Evolutionary conservation across 257 asterid genomes (phyloP), one percentile per base, ranked within the genome.

Genomic region (Solanum clarkiae): DNA sequence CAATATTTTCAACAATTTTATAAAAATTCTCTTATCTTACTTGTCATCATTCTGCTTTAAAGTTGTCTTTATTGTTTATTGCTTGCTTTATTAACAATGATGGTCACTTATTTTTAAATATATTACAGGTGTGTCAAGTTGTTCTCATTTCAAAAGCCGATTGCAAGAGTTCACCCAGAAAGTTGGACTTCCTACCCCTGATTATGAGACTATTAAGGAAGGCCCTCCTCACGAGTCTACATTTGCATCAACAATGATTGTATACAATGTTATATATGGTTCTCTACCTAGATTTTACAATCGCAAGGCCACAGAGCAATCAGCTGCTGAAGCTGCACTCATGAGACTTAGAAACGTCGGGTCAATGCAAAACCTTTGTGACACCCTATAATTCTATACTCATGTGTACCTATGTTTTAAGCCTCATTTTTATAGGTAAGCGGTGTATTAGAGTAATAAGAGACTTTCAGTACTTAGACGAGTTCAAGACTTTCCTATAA

Each of bases 311-410:
- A 97, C 99, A 1, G 98, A 96, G 88, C 99, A 96, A 86, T 96
- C 99, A n/a, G 98, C 99, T 84, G 99, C 99, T 63, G 99, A 96
- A 92, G 97, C 94, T 77, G 99, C 99, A 86, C 97, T 96, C 40
- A 20, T 91, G 84, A 91, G 92, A 86, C 92, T 96, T n/a, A 86
- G 89, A 71, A 89, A 87, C 54, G 87, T 92, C 10, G 89, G 65
- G 40, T 91, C 89, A 66, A 77, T 51, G 86, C 84, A 26, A 26
- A 26, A 26, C 26, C 26, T 26, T 26, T 26, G 26, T 26, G 26
- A 26, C 1, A 26, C 26, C 26, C 26, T 1, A 26, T 26, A 1
- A 26, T 1, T 26, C 26, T 26, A 26, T 26, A 26, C 26, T 26
- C 26, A 26, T 26, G 26, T 26, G 26, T 26, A 26, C 26, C 26